Evolutionary conservation across 805 yeast species (phyloP).

Genomic region (Dipodascus albidus): DNA sequence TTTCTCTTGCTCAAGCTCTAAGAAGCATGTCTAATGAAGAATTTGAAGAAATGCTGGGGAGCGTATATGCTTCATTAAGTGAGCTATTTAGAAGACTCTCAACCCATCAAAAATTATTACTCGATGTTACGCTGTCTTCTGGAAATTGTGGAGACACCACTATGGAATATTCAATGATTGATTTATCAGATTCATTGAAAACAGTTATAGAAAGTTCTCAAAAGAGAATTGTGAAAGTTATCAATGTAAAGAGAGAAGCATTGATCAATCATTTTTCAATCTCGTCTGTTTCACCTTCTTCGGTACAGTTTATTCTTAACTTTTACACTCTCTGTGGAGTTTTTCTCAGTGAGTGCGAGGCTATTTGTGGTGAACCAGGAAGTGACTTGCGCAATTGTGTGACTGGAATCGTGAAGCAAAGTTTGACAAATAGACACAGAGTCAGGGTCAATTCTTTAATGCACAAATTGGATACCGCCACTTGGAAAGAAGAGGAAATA

Average conservation of each 20-base stretch:
- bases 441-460: constrained; percentile 37
- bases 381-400: constrained; percentile 58
- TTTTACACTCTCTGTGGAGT: constrained; percentile 55
- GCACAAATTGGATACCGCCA: constrained; percentile 48
- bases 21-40: constrained; percentile 61
- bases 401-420: constrained; percentile 53
- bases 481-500: constrained; percentile 70
- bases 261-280: not conserved
- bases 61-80: constrained; percentile 49
- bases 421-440: constrained; percentile 43
- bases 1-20: constrained; percentile 36
- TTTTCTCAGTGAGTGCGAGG: constrained; percentile 75
- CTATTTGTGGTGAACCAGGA: constrained; percentile 55
- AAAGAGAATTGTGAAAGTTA: constrained; percentile 61
- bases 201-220: constrained; percentile 64
- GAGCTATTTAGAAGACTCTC: constrained; percentile 67
- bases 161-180: constrained; percentile 33
- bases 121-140: constrained; percentile 53
- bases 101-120: constrained; percentile 64
- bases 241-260: constrained; percentile 66
- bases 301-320: constrained; percentile 51
- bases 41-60: constrained; percentile 57
- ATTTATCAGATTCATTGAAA: constrained; percentile 52
- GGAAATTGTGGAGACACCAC: constrained; percentile 17
- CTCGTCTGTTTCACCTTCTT: constrained; percentile 34